Percentiles rank a stretch among this genome's conserved stretches.
Evolutionary conservation across 2,329 filamentous ascomycete species (phyloP).

Genomic region (Xylaria hypoxylon): DNA sequence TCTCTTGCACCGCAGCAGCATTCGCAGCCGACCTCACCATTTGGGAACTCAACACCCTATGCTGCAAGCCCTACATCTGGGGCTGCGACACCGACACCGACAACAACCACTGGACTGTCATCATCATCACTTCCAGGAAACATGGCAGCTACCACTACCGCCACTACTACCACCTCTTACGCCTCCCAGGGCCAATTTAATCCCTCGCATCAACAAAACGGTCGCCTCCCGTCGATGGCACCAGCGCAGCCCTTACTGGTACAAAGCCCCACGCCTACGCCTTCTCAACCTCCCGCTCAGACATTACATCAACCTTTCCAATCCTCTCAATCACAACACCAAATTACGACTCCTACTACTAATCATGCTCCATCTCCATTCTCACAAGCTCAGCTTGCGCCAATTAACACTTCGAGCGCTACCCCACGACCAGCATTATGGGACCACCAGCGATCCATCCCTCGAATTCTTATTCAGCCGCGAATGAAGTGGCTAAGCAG

Average conservation of each 20-base stretch:
- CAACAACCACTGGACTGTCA: constrained; percentile 51
- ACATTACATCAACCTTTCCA: constrained; percentile 24
- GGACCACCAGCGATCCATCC: constrained; percentile 47
- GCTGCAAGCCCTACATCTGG: constrained; percentile 56
- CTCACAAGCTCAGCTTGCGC: constrained; percentile 48
- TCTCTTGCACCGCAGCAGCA: constrained; percentile 76
- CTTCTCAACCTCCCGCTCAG: constrained; percentile 35
- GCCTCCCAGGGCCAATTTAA: constrained; percentile 51
- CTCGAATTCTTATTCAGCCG: constrained; percentile 38
- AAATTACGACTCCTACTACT: constrained; percentile 41
- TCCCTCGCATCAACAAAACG: constrained; percentile 45
- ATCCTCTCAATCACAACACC: constrained; percentile 27
- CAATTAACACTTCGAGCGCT: constrained; percentile 36
- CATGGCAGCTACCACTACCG: constrained; percentile 18
- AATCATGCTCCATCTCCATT: constrained; percentile 43
- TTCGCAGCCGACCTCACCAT: constrained; percentile 67
- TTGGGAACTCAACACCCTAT: constrained; percentile 48
- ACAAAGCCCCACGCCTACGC: constrained; percentile 29
- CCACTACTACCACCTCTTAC: constrained; percentile 38
- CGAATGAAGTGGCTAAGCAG: constrained; percentile 57
- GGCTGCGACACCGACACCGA: constrained; percentile 57
- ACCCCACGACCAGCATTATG: constrained; percentile 50
- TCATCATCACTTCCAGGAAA: constrained; percentile 49
- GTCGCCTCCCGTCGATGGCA: constrained; percentile 40
- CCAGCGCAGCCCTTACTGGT: constrained; percentile 35